Evolutionary conservation across 371 early-diverging fungal genomes (phyloP).

Genomic region (Mortierella sp.): DNA sequence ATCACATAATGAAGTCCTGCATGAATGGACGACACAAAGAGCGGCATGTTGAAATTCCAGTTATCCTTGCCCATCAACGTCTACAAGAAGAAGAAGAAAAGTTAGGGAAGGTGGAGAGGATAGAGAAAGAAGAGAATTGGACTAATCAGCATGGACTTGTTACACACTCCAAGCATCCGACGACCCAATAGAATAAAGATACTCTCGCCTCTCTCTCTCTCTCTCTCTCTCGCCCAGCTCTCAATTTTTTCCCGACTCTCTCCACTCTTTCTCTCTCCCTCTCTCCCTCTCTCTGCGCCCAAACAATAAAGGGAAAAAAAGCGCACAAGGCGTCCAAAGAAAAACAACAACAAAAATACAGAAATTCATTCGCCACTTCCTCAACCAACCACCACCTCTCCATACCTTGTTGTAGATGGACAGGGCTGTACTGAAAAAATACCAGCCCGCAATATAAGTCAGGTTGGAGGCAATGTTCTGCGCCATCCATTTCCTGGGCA

Average conservation of each 20-base stretch:
- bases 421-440: slow-evolving; percentile 77
- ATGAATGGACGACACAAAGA: slow-evolving; percentile 82
- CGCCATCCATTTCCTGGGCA: slow-evolving; percentile 44
- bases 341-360: too few species aligned
- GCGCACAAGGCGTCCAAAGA: too few species aligned
- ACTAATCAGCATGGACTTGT: neutral
- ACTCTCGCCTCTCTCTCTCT: neutral
- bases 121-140: neutral
- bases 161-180: too few species aligned
- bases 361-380: neutral
- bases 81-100: slow-evolving; percentile 10
- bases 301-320: too few species aligned
- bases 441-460: slow-evolving; percentile 61
- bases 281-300: too few species aligned
- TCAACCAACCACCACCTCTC: too few species aligned
- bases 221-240: too few species aligned
- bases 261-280: too few species aligned
- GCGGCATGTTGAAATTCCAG: slow-evolving; percentile 81
- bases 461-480: slow-evolving; percentile 51
- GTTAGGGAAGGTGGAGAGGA: neutral
- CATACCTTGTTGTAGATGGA: slow-evolving; percentile 88
- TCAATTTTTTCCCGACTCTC: too few species aligned
- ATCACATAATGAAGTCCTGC: slow-evolving; percentile 69
- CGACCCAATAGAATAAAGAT: neutral
- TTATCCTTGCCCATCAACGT: slow-evolving; percentile 75